Base-by-base conservation (phyloP, 2,329 filamentous ascomycete species). In the Myriosclerotinia scirpicola region DNA sequence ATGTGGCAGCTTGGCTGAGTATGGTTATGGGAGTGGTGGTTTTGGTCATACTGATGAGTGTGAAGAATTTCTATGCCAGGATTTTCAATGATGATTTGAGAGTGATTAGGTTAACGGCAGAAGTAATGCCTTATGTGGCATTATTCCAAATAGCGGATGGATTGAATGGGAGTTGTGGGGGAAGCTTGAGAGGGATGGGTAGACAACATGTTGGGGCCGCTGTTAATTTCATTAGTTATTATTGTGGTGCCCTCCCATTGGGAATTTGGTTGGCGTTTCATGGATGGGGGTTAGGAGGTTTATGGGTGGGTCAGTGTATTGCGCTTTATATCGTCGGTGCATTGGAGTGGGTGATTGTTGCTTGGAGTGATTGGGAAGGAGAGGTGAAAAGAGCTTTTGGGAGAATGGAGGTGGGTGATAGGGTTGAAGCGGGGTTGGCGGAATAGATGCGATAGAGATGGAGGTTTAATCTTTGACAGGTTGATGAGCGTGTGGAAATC, bases 111-210 rank as follows among this genome's bases (percentile, higher is more conserved):
- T 84, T 96, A 0, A 93, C 93, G 0, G 86, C 89, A 0, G 80
- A 88, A 20, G 90, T 96, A 36, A 88, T 96, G 81, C 93, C 93
- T 0, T 94, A 88, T 73, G 92, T 96, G 0, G 93, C 92, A 0
- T 81, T 96, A 2, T 96, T 96, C 78, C 92, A 96, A 79, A 93
- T 96, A 68, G 92, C 92, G 0, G 92, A 96, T 75, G 93, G 92
- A 0, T 79, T 96, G 44, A 95, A 95, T 73, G 92, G 92, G 1
- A 90, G 87, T 68, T 96, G 92, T 74, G 92, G 93, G 1, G 92
- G 93, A 1, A 87, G 87, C 26, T 79, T 96, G 17, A 80, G 92
- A 70, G 93, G 92, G 0, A 95, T 94, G 91, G 93, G 92, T 2
- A 81, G 90, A 65, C 92, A 96, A 77, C 92, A 93, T 82, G 84